phyloP scores from a whole-genome alignment of 2,329 filamentous ascomycete species.

The Monilinia aucupariae region DNA sequence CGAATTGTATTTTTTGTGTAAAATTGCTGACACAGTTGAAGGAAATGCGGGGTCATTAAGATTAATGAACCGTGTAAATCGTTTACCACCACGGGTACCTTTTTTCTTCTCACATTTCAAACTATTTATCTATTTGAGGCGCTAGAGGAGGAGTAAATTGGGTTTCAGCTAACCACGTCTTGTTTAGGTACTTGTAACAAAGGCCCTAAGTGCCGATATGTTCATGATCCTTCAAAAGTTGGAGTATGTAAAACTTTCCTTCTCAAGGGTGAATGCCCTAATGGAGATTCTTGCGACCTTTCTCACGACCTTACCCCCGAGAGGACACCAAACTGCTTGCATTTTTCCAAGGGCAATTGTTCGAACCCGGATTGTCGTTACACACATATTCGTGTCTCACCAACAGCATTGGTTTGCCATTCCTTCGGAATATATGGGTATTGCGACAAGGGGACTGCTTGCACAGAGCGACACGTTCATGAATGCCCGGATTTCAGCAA shows the following conservation, averaged over 20 bases:
- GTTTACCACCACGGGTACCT: conserved; percentile 64
- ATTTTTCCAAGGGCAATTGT: conserved; percentile 87
- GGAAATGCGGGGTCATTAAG: conserved; percentile 49
- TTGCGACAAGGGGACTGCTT: conserved; percentile 74
- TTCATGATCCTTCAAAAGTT: conserved; percentile 81
- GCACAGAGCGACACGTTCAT: conserved; percentile 77
- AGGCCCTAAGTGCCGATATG: conserved; percentile 72
- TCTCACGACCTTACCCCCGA: conserved; percentile 81
- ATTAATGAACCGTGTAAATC: conserved; percentile 67
- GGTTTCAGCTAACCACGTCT: conserved; percentile 33
- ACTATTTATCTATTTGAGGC: conserved; percentile 24
- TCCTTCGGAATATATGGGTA: conserved; percentile 82
- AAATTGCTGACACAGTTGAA: conserved; percentile 31
- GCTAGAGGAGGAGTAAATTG: conserved; percentile 24
- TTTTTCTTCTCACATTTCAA: conserved; percentile 32
- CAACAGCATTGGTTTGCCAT: conserved; percentile 74
- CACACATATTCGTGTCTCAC: conserved; percentile 73
- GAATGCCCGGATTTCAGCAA: conserved; percentile 97
- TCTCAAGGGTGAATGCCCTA: conserved; percentile 69
- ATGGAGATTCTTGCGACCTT: conserved; percentile 77
- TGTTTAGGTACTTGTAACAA: conserved; percentile 74
- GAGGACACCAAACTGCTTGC: conserved; percentile 80
- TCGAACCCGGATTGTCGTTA: conserved; percentile 82
- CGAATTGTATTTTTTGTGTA: conserved; percentile 25
- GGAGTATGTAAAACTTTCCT: conserved; percentile 87